Evolutionary conservation across 2,329 filamentous ascomycete species (phyloP), one percentile per base, ranked within the genome.

Genomic region (Rutstroemia sp.): DNA sequence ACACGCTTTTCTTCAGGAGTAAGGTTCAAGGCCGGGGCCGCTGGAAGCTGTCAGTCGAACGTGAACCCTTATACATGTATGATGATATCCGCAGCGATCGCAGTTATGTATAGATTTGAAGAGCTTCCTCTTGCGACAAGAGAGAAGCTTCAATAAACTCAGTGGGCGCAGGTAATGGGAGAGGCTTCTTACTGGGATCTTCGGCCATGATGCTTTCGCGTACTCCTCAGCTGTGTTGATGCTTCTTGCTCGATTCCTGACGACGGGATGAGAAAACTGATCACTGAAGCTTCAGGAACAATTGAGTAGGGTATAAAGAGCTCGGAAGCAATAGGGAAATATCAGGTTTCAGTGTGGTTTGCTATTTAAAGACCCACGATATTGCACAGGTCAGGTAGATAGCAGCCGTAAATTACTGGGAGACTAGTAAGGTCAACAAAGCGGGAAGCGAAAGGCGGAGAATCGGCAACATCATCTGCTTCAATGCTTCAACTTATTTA

Each of bases 1-100:
- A 89, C 83, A 72, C 90, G 88, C 76, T 95, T 96, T 80, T 99
- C 94, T 64, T 97, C 91, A 49, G 88, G 76, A 30, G 85, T 89
- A 63, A 97, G 83, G 75, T 96, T 95, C 65, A 95, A 81, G 72
- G 86, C 87, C 61, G 86, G 83, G 63, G 76, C 75, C 64, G 74
- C 80, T 83, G 61, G 50, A 49, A 47, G 56, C 39, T 44, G 58
- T 67, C 53, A 67, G 64, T 54, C 41, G 39, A 44, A 14, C 37
- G 19, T 49, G 27, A 37, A 25, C 23, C 19, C 25, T 38, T 38
- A 16, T 39, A 25, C 19, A 51, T 23, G 38, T 5, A 50, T 8
- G n/a, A n/a, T 25, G n/a, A 25, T 12, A 17, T 7, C 30, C 21
- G 16, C 19, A 54, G 44, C 21, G 10, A 54, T 50, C 16, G 14